These are phyloP conservation scores for Aspergillus bombycis DNA, from an alignment of 2,329 filamentous ascomycete genomes.

Conservation along the genomic window DNA sequence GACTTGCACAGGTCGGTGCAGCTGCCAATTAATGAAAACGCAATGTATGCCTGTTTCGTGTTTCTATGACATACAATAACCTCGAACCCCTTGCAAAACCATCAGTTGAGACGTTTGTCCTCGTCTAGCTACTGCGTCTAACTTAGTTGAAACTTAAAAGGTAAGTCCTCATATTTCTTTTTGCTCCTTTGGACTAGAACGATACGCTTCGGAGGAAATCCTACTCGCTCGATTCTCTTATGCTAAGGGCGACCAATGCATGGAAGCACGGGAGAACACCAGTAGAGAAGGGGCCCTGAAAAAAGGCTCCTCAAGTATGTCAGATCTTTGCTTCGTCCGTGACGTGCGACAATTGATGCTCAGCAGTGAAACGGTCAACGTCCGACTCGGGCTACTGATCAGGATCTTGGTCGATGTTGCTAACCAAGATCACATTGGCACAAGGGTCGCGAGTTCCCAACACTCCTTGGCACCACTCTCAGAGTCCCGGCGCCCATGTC, in stretches of 20 bases:
- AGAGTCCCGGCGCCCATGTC: background rate
- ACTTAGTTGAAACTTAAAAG: constrained; percentile 2
- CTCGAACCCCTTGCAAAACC: background rate
- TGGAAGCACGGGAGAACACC: constrained; percentile 35
- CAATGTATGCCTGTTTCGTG: background rate
- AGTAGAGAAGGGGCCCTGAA: background rate
- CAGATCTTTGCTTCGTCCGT: background rate
- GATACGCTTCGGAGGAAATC: background rate
- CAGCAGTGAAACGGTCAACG: background rate
- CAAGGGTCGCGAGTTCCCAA: background rate
- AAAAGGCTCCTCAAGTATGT: background rate
- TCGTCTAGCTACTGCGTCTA: background rate
- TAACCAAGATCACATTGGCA: background rate
- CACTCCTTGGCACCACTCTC: background rate
- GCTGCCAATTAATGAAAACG: background rate
- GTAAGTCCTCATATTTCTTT: constrained; percentile 19
- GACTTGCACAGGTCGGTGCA: background rate
- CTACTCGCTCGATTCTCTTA: constrained; percentile 4
- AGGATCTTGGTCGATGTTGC: background rate
- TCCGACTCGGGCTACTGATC: background rate
- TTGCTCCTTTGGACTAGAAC: background rate
- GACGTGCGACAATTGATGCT: background rate
- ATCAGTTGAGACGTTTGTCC: background rate
- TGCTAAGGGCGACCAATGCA: constrained; percentile 23
- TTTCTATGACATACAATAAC: background rate